phyloP scores from a whole-genome alignment of 352 stramenopile species.

The Phytophthora citrophthora region DNA sequence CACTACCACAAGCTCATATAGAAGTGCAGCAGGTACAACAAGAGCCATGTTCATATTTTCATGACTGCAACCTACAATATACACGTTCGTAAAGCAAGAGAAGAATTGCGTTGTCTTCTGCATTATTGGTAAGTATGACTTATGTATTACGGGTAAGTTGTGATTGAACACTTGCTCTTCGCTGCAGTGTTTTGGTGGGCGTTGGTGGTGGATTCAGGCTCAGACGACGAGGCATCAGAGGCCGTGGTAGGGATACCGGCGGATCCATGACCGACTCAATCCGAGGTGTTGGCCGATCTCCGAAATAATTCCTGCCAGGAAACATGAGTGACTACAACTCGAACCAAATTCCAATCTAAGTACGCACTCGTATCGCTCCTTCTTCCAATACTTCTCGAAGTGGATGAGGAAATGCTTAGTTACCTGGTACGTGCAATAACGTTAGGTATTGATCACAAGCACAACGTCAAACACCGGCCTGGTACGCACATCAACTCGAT shows the following conservation, averaged over 20 bases:
- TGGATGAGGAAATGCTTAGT: slow-evolving; percentile 68
- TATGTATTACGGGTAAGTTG: slow-evolving; percentile 3
- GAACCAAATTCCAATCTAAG: no score
- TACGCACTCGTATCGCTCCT: slow-evolving; percentile 69
- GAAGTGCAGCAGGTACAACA: slow-evolving; percentile 34
- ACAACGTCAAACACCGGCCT: neutral
- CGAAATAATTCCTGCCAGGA: slow-evolving; percentile 61
- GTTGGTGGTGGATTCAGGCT: slow-evolving; percentile 54
- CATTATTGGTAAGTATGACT: neutral
- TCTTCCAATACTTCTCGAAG: slow-evolving; percentile 87
- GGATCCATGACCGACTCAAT: neutral
- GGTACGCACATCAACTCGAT: slow-evolving; percentile 51
- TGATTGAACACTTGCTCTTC: slow-evolving; percentile 52
- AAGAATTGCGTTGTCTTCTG: slow-evolving; percentile 1
- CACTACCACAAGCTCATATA: slow-evolving; percentile 23
- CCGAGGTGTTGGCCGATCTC: slow-evolving; percentile 30
- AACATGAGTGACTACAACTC: neutral
- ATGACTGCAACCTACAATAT: slow-evolving; percentile 43
- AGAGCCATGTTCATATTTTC: slow-evolving; percentile 42
- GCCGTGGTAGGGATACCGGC: slow-evolving; percentile 17
- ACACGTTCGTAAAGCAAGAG: slow-evolving; percentile 35
- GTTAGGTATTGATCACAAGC: slow-evolving; percentile 1
- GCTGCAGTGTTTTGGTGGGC: slow-evolving; percentile 37
- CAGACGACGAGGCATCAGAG: slow-evolving; percentile 35
- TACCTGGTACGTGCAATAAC: slow-evolving; percentile 32